Conservation (phyloP, 225 moss, liverwort and hornwort genomes). For the Ulota crispa region DNA sequence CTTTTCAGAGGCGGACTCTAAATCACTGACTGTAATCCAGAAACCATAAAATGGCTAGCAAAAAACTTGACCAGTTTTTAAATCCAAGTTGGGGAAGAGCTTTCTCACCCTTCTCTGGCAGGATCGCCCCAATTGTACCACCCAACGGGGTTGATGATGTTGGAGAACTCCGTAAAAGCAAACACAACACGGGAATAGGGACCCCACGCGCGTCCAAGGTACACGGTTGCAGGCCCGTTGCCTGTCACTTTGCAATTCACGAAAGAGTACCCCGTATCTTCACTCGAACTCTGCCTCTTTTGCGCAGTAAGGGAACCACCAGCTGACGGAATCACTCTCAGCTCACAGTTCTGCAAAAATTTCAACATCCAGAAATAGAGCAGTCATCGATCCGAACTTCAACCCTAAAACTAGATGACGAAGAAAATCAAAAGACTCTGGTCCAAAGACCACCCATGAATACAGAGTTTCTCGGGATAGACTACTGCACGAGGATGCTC, state of each 20-base stretch:
- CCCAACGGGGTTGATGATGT: conserved; percentile 51
- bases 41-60: no score
- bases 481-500: background rate
- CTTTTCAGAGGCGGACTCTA: background rate
- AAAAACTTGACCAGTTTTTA: background rate
- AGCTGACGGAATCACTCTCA: conserved; percentile 42
- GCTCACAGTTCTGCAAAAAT: conserved; percentile 49
- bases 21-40: background rate
- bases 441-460: background rate
- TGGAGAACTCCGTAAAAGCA: conserved; percentile 48
- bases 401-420: no score
- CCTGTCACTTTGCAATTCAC: conserved; percentile 64
- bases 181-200: conserved; percentile 68
- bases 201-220: conserved; percentile 74
- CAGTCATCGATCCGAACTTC: background rate
- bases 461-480: background rate
- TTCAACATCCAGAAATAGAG: background rate
- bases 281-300: conserved; percentile 40
- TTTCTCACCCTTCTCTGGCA: conserved; percentile 46
- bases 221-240: conserved; percentile 44
- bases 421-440: background rate
- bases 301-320: conserved; percentile 62
- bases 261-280: conserved; percentile 60
- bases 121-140: conserved; percentile 61
- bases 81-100: background rate